A percentile compares a stretch with the other conserved stretches of the same genome.
Conservation (phyloP, 768 basidiomycete genomes). For the Suillus discolor region DNA sequence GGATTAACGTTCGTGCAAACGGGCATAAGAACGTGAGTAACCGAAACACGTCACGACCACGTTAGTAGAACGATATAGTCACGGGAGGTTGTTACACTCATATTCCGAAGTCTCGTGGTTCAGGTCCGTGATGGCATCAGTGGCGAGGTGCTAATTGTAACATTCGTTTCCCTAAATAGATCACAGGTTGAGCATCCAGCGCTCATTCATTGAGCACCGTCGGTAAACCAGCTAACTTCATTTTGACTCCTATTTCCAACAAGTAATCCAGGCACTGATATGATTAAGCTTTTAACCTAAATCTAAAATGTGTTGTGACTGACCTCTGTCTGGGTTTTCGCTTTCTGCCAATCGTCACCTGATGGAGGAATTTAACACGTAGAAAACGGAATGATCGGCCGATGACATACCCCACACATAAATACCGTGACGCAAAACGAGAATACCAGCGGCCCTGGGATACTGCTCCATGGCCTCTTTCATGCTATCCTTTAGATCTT, state of each 20-base stretch:
- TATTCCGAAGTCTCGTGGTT: neutral
- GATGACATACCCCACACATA: constrained; percentile 77
- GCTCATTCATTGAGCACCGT: constrained; percentile 40
- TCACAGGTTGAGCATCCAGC: constrained; percentile 1
- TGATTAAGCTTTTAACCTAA: constrained; percentile 15
- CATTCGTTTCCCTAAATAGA: neutral
- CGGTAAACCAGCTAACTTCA: constrained; percentile 65
- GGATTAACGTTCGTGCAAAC: neutral
- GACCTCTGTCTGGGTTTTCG: constrained; percentile 87
- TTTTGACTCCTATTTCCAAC: constrained; percentile 85
- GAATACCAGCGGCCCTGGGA: constrained; percentile 76
- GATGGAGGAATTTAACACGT: constrained; percentile 16
- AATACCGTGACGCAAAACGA: constrained; percentile 79
- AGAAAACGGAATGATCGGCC: neutral
- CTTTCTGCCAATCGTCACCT: constrained; percentile 81
- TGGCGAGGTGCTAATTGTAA: neutral
- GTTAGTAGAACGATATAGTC: neutral
- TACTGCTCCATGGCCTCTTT: constrained; percentile 79
- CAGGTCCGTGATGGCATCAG: neutral
- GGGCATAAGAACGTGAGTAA: neutral
- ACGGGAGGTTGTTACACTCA: too few relatives aligned
- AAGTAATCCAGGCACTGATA: constrained; percentile 84
- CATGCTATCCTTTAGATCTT: constrained; percentile 89
- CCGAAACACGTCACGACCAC: neutral
- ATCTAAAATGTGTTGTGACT: neutral